Percentiles rank a stretch among this genome's conserved stretches.
phyloP scores from a whole-genome alignment of 345 rosid species.

The Angophora floribunda region DNA sequence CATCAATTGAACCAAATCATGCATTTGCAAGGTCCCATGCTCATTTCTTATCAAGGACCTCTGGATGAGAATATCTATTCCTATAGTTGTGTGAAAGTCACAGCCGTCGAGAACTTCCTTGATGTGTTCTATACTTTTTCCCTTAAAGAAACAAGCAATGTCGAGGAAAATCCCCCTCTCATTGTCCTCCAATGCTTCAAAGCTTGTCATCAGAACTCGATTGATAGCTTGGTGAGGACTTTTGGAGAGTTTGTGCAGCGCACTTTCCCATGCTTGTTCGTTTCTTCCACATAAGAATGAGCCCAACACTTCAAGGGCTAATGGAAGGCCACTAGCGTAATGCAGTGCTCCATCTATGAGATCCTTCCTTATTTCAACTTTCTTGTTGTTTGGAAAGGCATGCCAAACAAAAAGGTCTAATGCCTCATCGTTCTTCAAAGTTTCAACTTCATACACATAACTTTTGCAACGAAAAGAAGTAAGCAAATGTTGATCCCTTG shows the following conservation, averaged over 20 bases:
- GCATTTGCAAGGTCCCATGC: neutral
- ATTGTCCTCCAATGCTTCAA: accelerated
- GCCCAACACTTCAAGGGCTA: neutral
- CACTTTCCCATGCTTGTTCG: accelerated
- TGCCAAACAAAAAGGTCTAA: neutral
- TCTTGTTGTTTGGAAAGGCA: neutral
- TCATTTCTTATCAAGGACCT: too few species aligned
- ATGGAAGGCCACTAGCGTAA: neutral
- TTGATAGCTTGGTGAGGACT: accelerated
- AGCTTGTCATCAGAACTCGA: accelerated
- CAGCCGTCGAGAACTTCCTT: accelerated
- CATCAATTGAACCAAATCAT: neutral
- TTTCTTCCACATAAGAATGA: neutral
- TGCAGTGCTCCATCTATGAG: neutral
- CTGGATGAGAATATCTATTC: neutral
- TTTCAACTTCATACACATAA: neutral
- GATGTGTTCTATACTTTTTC: neutral
- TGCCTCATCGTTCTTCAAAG: neutral
- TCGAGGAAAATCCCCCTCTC: neutral
- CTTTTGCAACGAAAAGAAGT: too few species aligned
- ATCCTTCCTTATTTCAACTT: neutral
- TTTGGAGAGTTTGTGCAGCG: accelerated
- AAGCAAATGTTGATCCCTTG: neutral
- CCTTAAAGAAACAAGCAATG: neutral
- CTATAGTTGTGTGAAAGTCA: neutral